Evolutionary conservation across 1,139 yeast genomes (phyloP).

Genomic region (Sugiyamaella novakii): DNA sequence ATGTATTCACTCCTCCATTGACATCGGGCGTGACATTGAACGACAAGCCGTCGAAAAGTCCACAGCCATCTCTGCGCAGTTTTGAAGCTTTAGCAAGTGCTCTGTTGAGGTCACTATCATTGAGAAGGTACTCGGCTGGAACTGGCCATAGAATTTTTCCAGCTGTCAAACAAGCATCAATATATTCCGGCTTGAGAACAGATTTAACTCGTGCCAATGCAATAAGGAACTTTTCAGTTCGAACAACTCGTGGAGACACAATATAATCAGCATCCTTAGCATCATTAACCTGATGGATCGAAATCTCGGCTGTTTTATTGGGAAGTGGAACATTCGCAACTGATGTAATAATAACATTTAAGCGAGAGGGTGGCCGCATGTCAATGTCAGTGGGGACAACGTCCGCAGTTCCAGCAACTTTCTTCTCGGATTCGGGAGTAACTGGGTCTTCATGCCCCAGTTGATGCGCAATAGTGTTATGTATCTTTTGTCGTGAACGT

Average conservation of each 20-base stretch:
- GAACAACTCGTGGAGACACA: constrained; percentile 72
- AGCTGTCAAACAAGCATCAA: constrained; percentile 33
- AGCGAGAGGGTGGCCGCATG: constrained; percentile 17
- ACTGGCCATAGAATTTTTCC: constrained; percentile 26
- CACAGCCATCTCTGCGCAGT: constrained; percentile 33
- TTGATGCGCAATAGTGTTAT: constrained; percentile 2
- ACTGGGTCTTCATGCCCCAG: constrained; percentile 2
- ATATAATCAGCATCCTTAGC: constrained; percentile 40
- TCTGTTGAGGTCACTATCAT: constrained; percentile 29
- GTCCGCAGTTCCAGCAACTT: not conserved
- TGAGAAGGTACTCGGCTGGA: constrained; percentile 38
- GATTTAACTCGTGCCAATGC: constrained; percentile 47
- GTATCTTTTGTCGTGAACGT: not conserved
- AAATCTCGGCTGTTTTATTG: constrained; percentile 26
- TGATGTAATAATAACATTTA: constrained; percentile 31
- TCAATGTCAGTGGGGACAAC: constrained; percentile 20
- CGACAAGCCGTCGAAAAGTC: constrained; percentile 49
- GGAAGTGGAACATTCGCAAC: constrained; percentile 1
- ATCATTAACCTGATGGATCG: constrained; percentile 38
- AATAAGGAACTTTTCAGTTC: constrained; percentile 82
- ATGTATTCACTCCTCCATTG: constrained; percentile 67
- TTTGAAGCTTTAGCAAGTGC: constrained; percentile 32
- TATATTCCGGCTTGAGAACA: constrained; percentile 43
- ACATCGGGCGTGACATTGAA: constrained; percentile 64
- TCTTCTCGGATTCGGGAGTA: constrained; percentile 2